Evolutionary conservation across 2,329 filamentous ascomycete genomes (phyloP).

Genomic region (Sporothrix protearum): DNA sequence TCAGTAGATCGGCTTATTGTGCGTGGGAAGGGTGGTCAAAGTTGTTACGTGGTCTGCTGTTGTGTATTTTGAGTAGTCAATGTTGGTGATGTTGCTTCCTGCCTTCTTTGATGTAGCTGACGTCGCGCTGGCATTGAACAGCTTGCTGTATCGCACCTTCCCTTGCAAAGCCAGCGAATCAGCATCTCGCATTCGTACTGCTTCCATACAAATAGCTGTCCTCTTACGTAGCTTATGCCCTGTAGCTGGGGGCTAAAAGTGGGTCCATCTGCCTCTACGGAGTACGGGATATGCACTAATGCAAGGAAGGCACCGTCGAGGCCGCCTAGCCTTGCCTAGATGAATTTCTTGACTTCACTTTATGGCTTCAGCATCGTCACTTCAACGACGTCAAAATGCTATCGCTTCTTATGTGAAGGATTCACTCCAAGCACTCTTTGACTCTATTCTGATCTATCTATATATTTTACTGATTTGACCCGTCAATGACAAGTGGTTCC

Average conservation of each 20-base stretch:
- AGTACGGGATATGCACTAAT: no score
- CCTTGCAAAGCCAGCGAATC: neutral
- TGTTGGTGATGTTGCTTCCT: neutral
- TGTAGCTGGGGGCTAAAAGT: neutral
- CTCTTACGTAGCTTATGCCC: neutral
- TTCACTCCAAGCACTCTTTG: neutral
- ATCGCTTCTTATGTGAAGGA: neutral
- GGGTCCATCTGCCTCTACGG: neutral
- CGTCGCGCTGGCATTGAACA: constrained; percentile 8
- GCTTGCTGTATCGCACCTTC: neutral
- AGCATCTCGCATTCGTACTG: neutral
- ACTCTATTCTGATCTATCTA: no score
- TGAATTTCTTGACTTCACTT: neutral
- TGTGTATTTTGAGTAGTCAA: neutral
- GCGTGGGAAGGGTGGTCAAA: neutral
- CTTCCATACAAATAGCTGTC: constrained; percentile 1
- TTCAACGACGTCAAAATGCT: neutral
- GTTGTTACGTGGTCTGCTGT: no score
- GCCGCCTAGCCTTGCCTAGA: neutral
- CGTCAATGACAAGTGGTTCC: neutral
- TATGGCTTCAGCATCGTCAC: neutral
- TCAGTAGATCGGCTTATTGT: neutral
- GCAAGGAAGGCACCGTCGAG: neutral
- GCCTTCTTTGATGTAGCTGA: neutral
- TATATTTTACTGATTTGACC: no score